Base-by-base conservation (phyloP, 2,329 filamentous ascomycete species). In the Fusarium sacchari region DNA sequence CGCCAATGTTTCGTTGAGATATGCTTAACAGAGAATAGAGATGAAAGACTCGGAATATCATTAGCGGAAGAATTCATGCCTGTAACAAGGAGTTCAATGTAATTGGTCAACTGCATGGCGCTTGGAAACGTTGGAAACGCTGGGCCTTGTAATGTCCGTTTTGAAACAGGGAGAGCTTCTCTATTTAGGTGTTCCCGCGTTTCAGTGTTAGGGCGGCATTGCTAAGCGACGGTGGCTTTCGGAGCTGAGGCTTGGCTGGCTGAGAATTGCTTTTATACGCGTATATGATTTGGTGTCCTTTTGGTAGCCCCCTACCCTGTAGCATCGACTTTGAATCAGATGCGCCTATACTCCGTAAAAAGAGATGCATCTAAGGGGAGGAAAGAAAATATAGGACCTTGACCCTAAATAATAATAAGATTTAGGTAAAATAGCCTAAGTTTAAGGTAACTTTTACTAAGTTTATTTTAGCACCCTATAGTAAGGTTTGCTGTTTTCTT, bases 101-200 rank as follows among this genome's bases (percentile, higher is more conserved):
- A n/a, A 66, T 69, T 69, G 58, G 67, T 37, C 47, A 13, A 28
- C 49, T 20, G 14, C 3, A n/a, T 36, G 3, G 24, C 55, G 63
- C 49, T 28, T 37, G 22, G 28, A 42, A 42, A 50, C 36, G 44
- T 57, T 24, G 7, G 63, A 68, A 69, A 69, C 66, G 24, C 1
- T 63, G 40, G 64, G 22, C 49, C 44, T 42, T 56, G 36, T 26
- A 44, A 34, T 37, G 34, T 44, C 39, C 49, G 32, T 62, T 71
- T 67, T 61, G 67, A 71, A 71, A 71, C 68, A 56, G n/a, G 68
- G 37, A 39, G 39, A 10, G 2, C 34, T 36, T 44, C 67, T 69
- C 11, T 70, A 65, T 69, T 52, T 58, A 60, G 67, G 30, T 53
- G 44, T 52, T 52, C 43, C 40, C 57, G 58, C 22, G 66, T 69